Evolutionary conservation across 495 filamentous ascomycete genomes (phyloP), one percentile per base, ranked within the genome.

Genomic region (Penicillium samsonianum): DNA sequence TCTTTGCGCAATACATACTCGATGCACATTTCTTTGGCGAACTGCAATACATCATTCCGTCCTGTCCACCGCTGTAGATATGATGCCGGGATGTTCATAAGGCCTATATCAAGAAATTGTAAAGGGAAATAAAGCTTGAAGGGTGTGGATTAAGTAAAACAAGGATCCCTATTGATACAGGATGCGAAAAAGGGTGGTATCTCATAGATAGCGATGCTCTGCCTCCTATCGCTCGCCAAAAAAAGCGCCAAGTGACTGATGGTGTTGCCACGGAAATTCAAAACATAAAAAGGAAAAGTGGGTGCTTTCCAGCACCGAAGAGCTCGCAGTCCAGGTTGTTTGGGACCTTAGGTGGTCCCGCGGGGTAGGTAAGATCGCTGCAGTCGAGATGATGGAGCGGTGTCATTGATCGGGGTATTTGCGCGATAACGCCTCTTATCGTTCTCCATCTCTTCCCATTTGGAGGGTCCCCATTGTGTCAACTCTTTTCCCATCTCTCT

Each of bases 111-210:
- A 43, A n/a, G 12, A 10, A n/a, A 44, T 41, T 31, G 14, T 0
- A 33, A 40, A 20, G 44, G 41, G 53, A 42, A 49, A 56, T 33
- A 3, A 31, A 31, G 50, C 17, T 49, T 53, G 26, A 51, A 52
- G 50, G 54, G 51, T 42, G 37, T 69, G 37, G 48, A 69, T 69
- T 67, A 64, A 59, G 55, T 57, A 30, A 46, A 60, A 57, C 31
- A 58, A 54, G 26, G 44, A 52, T 48, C 57, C 61, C 57, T 69
- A 67, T 53, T 67, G 59, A 59, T 69, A 69, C 66, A 69, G 41
- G 41, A 60, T 62, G 31, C 54, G 48, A 64, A 55, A 47, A 59
- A 60, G 55, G 61, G 52, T 69, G 66, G 66, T 69, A 69, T 69
- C 66, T 64, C 64, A 67, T 65, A 54, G 61, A 55, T 43, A 53